Conservation (phyloP, 2,329 filamentous ascomycete species). For the Xylariaceae sp. region DNA sequence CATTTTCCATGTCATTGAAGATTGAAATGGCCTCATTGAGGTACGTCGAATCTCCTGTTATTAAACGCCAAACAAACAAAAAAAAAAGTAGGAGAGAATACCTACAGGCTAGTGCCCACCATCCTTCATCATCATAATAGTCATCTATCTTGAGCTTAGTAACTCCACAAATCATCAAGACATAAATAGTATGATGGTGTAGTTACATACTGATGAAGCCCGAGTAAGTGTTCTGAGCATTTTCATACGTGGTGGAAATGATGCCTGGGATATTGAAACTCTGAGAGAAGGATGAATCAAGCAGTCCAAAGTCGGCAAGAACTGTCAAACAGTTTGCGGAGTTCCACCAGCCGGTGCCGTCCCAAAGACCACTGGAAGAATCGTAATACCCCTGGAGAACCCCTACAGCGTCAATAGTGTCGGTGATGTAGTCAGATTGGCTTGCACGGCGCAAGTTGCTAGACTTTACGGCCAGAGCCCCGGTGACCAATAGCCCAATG, state of each 20-base stretch:
- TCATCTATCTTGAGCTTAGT: background rate
- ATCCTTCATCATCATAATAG: background rate
- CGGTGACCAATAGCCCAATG: constrained; percentile 27
- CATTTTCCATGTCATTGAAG: constrained; percentile 49
- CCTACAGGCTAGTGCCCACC: background rate
- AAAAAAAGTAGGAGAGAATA: background rate
- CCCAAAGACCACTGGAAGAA: constrained; percentile 49
- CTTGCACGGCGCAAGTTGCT: constrained; percentile 21
- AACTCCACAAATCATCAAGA: too few species aligned
- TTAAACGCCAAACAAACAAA: background rate
- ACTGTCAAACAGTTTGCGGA: constrained; percentile 54
- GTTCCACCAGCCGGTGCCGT: constrained; percentile 60
- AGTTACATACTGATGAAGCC: background rate
- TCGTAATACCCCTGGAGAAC: constrained; percentile 54
- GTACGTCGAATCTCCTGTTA: constrained; percentile 29
- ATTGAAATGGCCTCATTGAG: constrained; percentile 46
- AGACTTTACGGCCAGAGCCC: constrained; percentile 31
- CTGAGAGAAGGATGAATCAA: constrained; percentile 13
- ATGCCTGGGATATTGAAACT: constrained; percentile 22
- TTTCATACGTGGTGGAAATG: constrained; percentile 26
- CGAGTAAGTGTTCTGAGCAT: constrained; percentile 6
- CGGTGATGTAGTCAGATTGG: constrained; percentile 22
- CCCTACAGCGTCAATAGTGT: constrained; percentile 25
- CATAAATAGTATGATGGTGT: background rate
- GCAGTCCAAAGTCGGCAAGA: constrained; percentile 40